Evolutionary conservation across 495 filamentous ascomycete genomes (phyloP).

Genomic region (Chaetomidium leptoderma): DNA sequence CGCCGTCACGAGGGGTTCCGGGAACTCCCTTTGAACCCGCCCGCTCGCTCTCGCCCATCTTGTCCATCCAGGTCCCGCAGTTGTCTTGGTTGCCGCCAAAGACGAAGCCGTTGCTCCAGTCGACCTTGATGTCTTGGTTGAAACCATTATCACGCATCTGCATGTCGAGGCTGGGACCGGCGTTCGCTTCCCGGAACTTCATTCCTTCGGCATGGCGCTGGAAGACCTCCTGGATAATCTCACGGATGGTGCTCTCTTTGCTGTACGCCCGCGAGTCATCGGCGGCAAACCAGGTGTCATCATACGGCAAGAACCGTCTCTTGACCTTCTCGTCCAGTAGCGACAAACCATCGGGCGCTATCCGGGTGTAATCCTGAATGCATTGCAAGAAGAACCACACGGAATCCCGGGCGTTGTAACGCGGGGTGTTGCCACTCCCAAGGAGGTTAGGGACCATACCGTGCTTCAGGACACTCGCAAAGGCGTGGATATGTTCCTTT

Average conservation of each 20-base stretch:
- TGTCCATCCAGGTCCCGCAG: constrained; percentile 99
- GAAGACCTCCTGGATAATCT: constrained; percentile 88
- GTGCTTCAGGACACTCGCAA: constrained; percentile 94
- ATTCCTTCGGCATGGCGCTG: constrained; percentile 86
- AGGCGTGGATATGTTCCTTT: constrained; percentile 89
- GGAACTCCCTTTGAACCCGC: constrained; percentile 93
- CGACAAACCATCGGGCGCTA: constrained; percentile 71
- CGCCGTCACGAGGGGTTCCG: constrained; percentile 91
- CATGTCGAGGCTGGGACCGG: constrained; percentile 76
- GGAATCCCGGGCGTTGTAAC: constrained; percentile 96
- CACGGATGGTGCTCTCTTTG: constrained; percentile 69
- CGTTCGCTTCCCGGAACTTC: constrained; percentile 91
- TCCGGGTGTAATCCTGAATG: constrained; percentile 86
- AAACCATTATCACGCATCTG: constrained; percentile 95
- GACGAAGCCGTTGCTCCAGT: constrained; percentile 89
- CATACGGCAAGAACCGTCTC: constrained; percentile 88
- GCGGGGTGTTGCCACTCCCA: constrained; percentile 74
- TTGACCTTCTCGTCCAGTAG: constrained; percentile 73
- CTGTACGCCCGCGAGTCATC: constrained; percentile 85
- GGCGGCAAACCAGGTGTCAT: constrained; percentile 83
- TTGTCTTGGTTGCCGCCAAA: constrained; percentile 92
- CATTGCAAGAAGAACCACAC: constrained; percentile 96
- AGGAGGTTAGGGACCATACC: constrained; percentile 98
- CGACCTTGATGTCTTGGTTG: constrained; percentile 80
- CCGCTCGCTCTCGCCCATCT: constrained; percentile 97